Evolutionary conservation across 73 alveolate genomes (phyloP).

Genomic region (Paramecium caudatum): DNA sequence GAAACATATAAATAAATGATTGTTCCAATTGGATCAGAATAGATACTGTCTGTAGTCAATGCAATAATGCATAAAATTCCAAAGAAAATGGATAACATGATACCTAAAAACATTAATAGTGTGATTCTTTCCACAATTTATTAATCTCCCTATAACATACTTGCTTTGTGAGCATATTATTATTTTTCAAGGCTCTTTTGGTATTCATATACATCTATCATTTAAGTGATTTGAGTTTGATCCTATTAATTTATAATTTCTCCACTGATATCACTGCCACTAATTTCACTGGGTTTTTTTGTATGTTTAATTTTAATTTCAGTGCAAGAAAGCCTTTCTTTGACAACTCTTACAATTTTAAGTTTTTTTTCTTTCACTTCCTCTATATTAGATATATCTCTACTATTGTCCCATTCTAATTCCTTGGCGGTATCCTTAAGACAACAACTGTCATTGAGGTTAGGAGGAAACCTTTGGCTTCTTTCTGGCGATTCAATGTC

Average conservation of each 20-base stretch:
- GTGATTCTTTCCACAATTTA: not conserved
- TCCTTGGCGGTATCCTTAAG: not conserved
- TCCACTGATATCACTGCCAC: not conserved
- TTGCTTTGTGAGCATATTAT: not conserved
- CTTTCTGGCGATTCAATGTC: no score
- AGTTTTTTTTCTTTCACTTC: not conserved
- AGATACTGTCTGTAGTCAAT: not conserved
- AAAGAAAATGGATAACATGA: not conserved
- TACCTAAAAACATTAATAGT: conserved; percentile 42
- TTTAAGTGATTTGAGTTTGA: not conserved
- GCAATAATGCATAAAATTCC: conserved; percentile 34
- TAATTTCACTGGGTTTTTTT: no score
- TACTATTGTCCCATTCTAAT: not conserved
- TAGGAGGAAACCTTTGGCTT: no score
- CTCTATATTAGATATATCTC: not conserved
- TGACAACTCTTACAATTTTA: not conserved
- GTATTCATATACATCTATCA: conserved; percentile 7
- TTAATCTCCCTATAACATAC: not conserved
- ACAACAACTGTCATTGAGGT: conserved; percentile 6
- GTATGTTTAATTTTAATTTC: not conserved
- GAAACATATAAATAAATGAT: conserved; percentile 17
- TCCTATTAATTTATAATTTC: not conserved
- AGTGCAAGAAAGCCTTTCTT: not conserved
- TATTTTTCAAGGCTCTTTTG: not conserved
- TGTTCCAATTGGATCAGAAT: conserved; percentile 23